Evolutionary conservation across 257 asterid genomes (phyloP), one percentile per base, ranked within the genome.

Genomic region (Solanum dulcamara): DNA sequence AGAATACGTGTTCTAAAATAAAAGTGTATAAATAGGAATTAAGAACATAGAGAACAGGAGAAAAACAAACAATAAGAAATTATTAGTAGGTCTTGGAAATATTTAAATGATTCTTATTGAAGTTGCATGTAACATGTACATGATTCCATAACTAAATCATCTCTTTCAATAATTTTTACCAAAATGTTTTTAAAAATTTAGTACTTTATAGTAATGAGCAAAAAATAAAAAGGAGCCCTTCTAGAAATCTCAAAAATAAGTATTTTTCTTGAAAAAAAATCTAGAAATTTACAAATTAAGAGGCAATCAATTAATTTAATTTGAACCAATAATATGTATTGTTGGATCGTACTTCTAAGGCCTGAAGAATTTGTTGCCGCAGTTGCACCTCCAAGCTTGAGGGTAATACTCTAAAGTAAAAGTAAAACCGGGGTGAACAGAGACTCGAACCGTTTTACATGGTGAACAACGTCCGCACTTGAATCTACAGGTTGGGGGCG

Each of bases 381-480:
- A 89, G 53, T 89, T 87, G 86, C 91, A 87, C 83, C 91, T 87
- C 91, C 91, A 89, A 18, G 88, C 91, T 87, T 89, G 86, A 24
- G 91, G 91, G 44, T 89, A 89, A 79, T 89, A 89, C 75, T 84
- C 83, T 4, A 67, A 62, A 3, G 42, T 74, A 38, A 72, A 64
- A 10, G 64, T 66, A 28, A 42, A 62, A 17, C 86, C 83, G 28
- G 83, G 83, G 33, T 66, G 86, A 26, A 84, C 46, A 0, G 86
- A 64, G 22, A 84, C 74, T 30, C 38, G 48, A 74, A 74, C 77
- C 26, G 68, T 83, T 37, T 66, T 26, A 53, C 85, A 83, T 10
- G 85, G 85, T 0, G 46, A 62, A 53, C 85, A 83, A 0, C 24
- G n/a, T 20, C 83, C 75, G 72, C 86, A 84, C 57, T 84, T 84